phyloP scores from a whole-genome alignment of 2,329 filamentous ascomycete genomes.

The Coleophoma eucalyptorum region DNA sequence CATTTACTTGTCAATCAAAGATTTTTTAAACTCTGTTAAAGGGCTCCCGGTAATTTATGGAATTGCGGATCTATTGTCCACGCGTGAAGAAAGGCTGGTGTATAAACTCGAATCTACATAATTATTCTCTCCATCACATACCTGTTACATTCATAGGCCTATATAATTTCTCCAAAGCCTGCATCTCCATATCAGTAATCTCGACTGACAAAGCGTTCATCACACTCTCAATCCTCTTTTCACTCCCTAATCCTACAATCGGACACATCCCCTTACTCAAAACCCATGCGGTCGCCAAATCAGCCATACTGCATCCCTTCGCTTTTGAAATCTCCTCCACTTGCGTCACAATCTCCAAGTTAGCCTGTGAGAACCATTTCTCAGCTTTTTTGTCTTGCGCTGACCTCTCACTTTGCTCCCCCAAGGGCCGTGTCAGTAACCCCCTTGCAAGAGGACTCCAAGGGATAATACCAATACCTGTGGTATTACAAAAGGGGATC shows the following conservation, averaged over 20 bases:
- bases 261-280: neutral
- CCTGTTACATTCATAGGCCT: neutral
- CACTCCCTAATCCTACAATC: neutral
- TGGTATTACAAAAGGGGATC: slow-evolving; percentile 37
- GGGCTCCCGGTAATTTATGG: too few species aligned
- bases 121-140: neutral
- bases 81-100: too few species aligned
- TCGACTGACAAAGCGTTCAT: neutral
- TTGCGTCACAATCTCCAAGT: neutral
- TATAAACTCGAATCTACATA: too few species aligned
- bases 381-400: neutral
- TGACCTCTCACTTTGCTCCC: neutral
- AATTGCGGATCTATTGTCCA: too few species aligned
- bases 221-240: neutral
- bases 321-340: neutral
- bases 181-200: neutral
- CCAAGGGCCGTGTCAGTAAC: slow-evolving; percentile 25
- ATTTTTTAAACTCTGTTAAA: too few species aligned
- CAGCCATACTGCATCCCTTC: neutral
- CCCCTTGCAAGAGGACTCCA: slow-evolving; percentile 32
- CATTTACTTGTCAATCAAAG: too few species aligned
- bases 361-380: neutral
- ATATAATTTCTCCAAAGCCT: neutral
- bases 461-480: slow-evolving; percentile 37
- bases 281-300: neutral